A percentile compares a stretch with the other conserved stretches of the same genome.
These are phyloP conservation scores for Cucurbita maxima DNA, from an alignment of 306 rosid species.

Conservation along the genomic window DNA sequence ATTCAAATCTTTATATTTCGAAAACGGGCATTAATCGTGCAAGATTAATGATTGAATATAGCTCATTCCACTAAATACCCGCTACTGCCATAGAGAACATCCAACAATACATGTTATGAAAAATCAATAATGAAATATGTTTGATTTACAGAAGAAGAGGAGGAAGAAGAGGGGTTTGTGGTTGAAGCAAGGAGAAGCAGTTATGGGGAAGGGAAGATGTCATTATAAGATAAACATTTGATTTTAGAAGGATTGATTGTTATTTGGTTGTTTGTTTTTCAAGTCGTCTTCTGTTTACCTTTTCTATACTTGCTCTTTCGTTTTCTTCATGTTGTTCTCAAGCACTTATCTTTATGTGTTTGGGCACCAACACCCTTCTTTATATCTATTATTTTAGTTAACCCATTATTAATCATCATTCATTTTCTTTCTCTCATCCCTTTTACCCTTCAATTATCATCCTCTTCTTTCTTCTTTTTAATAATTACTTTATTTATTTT, in stretches of 20 bases:
- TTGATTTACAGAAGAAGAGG: neutral
- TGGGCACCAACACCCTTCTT: neutral
- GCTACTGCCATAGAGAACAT: neutral
- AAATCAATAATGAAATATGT: neutral
- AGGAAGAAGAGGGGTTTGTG: neutral
- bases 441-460: neutral
- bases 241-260: conserved; percentile 2
- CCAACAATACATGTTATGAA: neutral
- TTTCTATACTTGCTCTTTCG: conserved; percentile 5
- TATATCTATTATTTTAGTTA: neutral
- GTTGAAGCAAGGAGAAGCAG: neutral
- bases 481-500: neutral
- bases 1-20: too few species aligned
- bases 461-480: neutral
- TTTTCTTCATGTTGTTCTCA: conserved; percentile 5
- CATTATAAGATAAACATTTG: neutral
- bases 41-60: neutral
- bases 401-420: neutral
- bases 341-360: conserved; percentile 2
- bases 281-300: conserved; percentile 11
- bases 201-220: neutral
- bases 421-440: neutral
- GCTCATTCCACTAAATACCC: neutral
- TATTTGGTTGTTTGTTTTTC: conserved; percentile 6
- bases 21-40: too few species aligned